Evolutionary conservation across 768 basidiomycete genomes (phyloP).

Genomic region (Macrolepiota fuliginosa): DNA sequence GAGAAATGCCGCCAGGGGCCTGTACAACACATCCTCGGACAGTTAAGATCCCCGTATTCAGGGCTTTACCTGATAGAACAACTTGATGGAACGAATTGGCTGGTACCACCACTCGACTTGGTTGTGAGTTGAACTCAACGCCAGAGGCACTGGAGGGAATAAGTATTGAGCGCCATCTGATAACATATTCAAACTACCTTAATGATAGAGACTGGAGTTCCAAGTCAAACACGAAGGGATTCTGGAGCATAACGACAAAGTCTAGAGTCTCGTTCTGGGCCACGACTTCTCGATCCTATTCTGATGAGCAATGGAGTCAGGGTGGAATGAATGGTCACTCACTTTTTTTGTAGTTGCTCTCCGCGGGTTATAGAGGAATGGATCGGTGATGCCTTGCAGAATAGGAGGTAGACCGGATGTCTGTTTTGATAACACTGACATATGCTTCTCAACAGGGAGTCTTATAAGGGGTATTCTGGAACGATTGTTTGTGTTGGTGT

Average conservation of each 20-base stretch:
- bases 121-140: slow-evolving; percentile 64
- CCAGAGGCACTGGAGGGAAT: slow-evolving; percentile 69
- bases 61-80: slow-evolving; percentile 64
- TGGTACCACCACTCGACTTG: slow-evolving; percentile 64
- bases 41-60: slow-evolving; percentile 60
- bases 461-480: slow-evolving; percentile 69
- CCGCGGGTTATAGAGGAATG: slow-evolving; percentile 92
- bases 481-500: slow-evolving; percentile 6
- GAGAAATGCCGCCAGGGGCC: slow-evolving; percentile 65
- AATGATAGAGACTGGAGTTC: slow-evolving; percentile 80
- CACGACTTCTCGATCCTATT: slow-evolving; percentile 57
- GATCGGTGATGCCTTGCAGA: slow-evolving; percentile 61
- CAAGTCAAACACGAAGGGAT: slow-evolving; percentile 90
- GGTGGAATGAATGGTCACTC: slow-evolving; percentile 13
- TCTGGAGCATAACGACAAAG: slow-evolving; percentile 79
- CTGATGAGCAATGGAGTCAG: neutral
- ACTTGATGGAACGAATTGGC: slow-evolving; percentile 74
- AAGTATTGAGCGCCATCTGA: slow-evolving; percentile 10
- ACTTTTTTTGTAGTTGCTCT: slow-evolving; percentile 60
- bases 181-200: slow-evolving; percentile 48
- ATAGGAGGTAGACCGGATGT: slow-evolving; percentile 42
- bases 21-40: slow-evolving; percentile 81
- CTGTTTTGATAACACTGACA: slow-evolving; percentile 47
- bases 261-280: slow-evolving; percentile 85
- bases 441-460: slow-evolving; percentile 69